These are phyloP conservation scores for Cymbidium sinense DNA, from an alignment of 106 monocot species.

Conservation along the genomic window DNA sequence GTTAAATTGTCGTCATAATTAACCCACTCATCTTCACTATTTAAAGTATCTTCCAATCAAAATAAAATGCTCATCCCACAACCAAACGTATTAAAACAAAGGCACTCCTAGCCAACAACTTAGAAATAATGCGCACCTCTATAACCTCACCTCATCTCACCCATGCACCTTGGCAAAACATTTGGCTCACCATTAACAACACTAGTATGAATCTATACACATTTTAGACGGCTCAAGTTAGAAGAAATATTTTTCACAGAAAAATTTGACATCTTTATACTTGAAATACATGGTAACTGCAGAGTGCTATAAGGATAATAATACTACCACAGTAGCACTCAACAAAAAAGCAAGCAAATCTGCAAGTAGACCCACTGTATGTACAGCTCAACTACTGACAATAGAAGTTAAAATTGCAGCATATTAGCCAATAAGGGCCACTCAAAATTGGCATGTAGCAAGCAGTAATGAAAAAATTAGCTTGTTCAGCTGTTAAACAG, in stretches of 20 bases:
- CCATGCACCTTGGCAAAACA: too few species aligned
- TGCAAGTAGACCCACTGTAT: not conserved
- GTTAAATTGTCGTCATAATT: not conserved
- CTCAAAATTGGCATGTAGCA: not conserved
- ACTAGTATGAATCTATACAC: not conserved
- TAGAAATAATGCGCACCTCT: not conserved
- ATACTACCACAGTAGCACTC: not conserved
- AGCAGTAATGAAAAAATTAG: not conserved
- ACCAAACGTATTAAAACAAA: not conserved
- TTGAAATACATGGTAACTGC: not conserved
- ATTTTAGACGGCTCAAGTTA: not conserved
- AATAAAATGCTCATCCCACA: not conserved
- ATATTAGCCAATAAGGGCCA: not conserved
- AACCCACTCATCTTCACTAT: not conserved
- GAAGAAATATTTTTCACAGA: not conserved
- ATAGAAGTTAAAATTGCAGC: not conserved
- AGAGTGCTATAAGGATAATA: not conserved
- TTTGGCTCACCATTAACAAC: not conserved
- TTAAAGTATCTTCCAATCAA: not conserved
- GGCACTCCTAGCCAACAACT: not conserved
- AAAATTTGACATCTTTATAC: not conserved
- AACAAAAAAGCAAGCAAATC: not conserved
- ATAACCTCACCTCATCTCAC: not conserved
- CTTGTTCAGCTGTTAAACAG: not conserved
- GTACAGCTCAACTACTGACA: not conserved